A percentile compares a stretch with the other conserved stretches of the same genome.
Conservation (phyloP, 352 stramenopile genomes). For the Pythium phragmiticola region DNA sequence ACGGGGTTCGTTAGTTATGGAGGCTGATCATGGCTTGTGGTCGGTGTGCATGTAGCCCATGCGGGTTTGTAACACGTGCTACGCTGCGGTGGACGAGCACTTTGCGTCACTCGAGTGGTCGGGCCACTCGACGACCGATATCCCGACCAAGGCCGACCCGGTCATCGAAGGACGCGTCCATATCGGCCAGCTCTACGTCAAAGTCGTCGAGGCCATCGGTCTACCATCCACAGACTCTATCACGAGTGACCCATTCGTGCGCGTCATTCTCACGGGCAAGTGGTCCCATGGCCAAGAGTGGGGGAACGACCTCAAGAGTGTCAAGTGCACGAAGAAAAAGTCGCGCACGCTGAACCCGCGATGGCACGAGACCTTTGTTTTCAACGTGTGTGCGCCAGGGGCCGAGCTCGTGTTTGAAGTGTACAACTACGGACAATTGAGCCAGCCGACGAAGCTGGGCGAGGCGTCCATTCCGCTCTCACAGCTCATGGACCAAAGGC, state of each 20-base stretch:
- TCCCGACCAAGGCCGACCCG: conserved; percentile 69
- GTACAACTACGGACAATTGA: conserved; percentile 84
- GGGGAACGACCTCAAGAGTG: conserved; percentile 76
- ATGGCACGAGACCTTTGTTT: conserved; percentile 88
- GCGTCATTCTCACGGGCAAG: conserved; percentile 80
- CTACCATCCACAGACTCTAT: conserved; percentile 86
- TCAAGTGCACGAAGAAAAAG: conserved; percentile 87
- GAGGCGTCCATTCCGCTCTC: conserved; percentile 70
- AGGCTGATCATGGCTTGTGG: neutral
- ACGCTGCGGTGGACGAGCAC: conserved; percentile 80
- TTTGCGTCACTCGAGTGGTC: conserved; percentile 86
- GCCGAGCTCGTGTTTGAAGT: conserved; percentile 80
- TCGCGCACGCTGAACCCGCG: conserved; percentile 82
- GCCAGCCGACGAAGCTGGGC: conserved; percentile 80
- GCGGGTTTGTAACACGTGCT: conserved; percentile 86
- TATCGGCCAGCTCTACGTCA: conserved; percentile 85
- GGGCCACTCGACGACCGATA: conserved; percentile 65
- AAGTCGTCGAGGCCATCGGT: conserved; percentile 83
- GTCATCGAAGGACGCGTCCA: conserved; percentile 82
- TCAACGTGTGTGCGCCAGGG: conserved; percentile 84
- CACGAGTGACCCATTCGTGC: conserved; percentile 84
- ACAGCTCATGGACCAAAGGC: conserved; percentile 83
- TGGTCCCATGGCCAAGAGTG: conserved; percentile 86
- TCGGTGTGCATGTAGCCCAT: conserved; percentile 49
- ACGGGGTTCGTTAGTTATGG: neutral